phyloP scores from a whole-genome alignment of 2,329 filamentous ascomycete species.

The Fusarium foetens region DNA sequence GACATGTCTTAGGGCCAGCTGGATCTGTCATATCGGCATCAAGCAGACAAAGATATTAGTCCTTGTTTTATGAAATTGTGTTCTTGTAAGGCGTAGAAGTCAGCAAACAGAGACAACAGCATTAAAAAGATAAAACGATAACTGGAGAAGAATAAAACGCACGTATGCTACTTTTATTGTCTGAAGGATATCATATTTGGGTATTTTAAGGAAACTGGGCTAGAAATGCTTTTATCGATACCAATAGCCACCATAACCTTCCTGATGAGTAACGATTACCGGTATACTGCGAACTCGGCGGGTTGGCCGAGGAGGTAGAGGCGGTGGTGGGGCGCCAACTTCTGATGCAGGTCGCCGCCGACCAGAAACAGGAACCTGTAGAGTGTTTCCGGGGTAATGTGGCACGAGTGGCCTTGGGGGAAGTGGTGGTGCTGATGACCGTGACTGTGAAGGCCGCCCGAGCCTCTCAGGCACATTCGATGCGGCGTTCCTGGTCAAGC shows the following conservation, averaged over 20 bases:
- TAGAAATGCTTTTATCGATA: conserved; percentile 34
- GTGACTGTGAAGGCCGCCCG: conserved; percentile 5
- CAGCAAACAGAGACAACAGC: conserved; percentile 3
- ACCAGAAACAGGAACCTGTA: background rate
- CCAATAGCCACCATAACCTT: conserved; percentile 35
- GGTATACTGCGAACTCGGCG: conserved; percentile 44
- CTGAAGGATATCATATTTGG: conserved; percentile 13
- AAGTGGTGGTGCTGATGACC: conserved; percentile 22
- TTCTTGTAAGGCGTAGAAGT: conserved; percentile 9
- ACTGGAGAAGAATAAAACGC: conserved; percentile 3
- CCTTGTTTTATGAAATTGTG: background rate
- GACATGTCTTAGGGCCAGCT: conserved; percentile 42
- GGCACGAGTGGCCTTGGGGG: conserved; percentile 31
- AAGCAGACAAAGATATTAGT: conserved; percentile 33
- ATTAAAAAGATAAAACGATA: background rate
- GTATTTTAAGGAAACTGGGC: conserved; percentile 27
- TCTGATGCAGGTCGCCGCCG: conserved; percentile 37
- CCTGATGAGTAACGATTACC: conserved; percentile 46
- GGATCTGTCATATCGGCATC: conserved; percentile 30
- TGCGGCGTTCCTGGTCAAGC: conserved; percentile 3
- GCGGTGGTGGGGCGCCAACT: conserved; percentile 37
- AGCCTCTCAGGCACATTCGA: conserved; percentile 9
- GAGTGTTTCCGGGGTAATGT: conserved; percentile 19
- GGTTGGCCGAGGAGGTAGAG: conserved; percentile 43
- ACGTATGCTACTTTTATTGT: conserved; percentile 30